Conservation (phyloP, 1,139 yeast species). For the Lizanozyma gosingica region DNA sequence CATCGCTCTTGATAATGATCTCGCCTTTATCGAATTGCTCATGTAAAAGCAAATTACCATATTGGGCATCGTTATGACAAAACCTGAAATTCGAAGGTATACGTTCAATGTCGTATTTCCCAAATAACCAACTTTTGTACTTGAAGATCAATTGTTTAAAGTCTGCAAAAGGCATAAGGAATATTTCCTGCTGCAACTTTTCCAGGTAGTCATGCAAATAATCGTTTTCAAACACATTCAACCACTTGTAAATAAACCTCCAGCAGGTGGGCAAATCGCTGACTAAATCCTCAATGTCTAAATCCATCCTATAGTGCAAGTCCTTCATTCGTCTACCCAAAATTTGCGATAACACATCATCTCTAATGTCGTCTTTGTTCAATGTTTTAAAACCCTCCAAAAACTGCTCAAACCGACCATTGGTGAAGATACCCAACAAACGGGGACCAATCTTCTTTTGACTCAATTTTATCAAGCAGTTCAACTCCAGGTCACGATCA, state of each 20-base stretch:
- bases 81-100: conserved; percentile 52
- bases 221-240: conserved; percentile 40
- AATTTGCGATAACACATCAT: conserved; percentile 68
- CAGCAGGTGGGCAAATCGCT: conserved; percentile 51
- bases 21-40: conserved; percentile 26
- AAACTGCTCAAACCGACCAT: conserved; percentile 90
- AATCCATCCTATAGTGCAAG: conserved; percentile 70
- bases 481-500: conserved; percentile 76
- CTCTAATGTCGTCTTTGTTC: conserved; percentile 62
- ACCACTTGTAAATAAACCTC: conserved; percentile 69
- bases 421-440: conserved; percentile 76
- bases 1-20: conserved; percentile 17
- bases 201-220: conserved; percentile 8
- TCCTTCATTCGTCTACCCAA: conserved; percentile 97
- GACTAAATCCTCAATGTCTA: conserved; percentile 41
- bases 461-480: conserved; percentile 64
- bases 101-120: conserved; percentile 37
- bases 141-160: conserved; percentile 39
- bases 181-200: conserved; percentile 29
- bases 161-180: conserved; percentile 38
- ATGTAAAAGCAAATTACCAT: conserved; percentile 71
- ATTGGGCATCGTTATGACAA: conserved; percentile 94
- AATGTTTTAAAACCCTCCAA: conserved; percentile 73
- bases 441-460: conserved; percentile 80
- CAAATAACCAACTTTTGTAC: conserved; percentile 58